Evolutionary conservation across 2,329 filamentous ascomycete species (phyloP).

Genomic region (Claviceps arundinis): DNA sequence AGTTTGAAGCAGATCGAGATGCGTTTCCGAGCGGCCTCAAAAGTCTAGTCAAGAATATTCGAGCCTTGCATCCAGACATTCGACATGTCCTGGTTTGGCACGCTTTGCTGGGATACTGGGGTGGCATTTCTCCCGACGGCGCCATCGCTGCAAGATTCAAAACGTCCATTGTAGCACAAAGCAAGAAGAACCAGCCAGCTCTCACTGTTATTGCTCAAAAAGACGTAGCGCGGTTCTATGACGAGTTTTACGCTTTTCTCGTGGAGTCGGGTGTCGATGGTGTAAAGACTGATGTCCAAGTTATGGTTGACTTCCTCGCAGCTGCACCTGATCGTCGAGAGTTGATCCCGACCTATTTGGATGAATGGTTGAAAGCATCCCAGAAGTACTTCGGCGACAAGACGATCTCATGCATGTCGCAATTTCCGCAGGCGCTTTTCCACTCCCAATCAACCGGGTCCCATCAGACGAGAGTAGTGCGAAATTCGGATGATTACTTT

Average conservation of each 20-base stretch:
- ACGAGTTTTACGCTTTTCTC: constrained; percentile 85
- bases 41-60: constrained; percentile 54
- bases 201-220: constrained; percentile 60
- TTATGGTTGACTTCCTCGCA: constrained; percentile 66
- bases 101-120: constrained; percentile 82
- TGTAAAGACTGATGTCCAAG: constrained; percentile 90
- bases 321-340: constrained; percentile 56
- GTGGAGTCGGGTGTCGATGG: constrained; percentile 61
- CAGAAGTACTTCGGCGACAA: constrained; percentile 66
- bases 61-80: constrained; percentile 55
- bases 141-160: constrained; percentile 67
- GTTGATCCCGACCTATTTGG: constrained; percentile 64
- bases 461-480: constrained; percentile 57
- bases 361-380: constrained; percentile 70
- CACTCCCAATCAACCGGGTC: constrained; percentile 69
- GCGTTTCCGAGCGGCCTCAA: constrained; percentile 74
- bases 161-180: constrained; percentile 46
- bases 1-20: constrained; percentile 72
- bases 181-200: constrained; percentile 33
- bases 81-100: constrained; percentile 91
- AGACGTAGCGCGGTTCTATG: constrained; percentile 65
- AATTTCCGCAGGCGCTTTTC: constrained; percentile 75
- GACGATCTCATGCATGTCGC: constrained; percentile 89
- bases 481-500: constrained; percentile 90
- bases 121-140: constrained; percentile 64